Percentiles rank a stretch among this genome's conserved stretches.
Evolutionary conservation across 352 stramenopile species (phyloP).

Genomic region (Pythium oligandrum): DNA sequence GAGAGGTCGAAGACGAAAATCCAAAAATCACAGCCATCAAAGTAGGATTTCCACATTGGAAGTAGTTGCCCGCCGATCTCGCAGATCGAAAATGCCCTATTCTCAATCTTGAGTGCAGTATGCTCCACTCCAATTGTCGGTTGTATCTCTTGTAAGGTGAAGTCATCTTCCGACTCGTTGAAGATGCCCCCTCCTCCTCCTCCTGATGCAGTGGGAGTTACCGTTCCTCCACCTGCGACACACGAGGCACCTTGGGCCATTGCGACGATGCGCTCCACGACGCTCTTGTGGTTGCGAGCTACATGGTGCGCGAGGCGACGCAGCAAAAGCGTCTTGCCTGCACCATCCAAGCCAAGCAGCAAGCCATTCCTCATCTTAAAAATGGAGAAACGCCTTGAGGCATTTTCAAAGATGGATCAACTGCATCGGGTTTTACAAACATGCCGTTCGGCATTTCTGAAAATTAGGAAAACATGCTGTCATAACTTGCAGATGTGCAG

Average conservation of each 20-base stretch:
- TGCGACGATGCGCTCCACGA: constrained; percentile 36
- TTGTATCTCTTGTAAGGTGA: constrained; percentile 31
- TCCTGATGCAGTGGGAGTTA: constrained; percentile 6
- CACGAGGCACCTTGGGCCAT: constrained; percentile 16
- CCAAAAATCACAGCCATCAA: constrained; percentile 58
- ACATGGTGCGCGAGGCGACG: constrained; percentile 49
- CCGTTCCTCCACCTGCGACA: not conserved
- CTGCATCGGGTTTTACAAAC: too few species aligned
- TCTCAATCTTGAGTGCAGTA: constrained; percentile 38
- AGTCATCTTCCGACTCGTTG: too few species aligned
- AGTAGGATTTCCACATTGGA: constrained; percentile 73
- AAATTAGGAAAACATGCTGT: too few species aligned
- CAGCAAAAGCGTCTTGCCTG: constrained; percentile 66
- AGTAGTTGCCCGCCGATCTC: constrained; percentile 65
- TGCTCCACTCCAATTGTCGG: constrained; percentile 65
- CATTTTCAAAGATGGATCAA: too few species aligned
- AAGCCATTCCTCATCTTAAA: constrained; percentile 47
- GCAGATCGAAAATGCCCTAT: constrained; percentile 35
- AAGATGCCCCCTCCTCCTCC: constrained; percentile 1
- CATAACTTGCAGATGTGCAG: too few species aligned
- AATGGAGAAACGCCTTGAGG: too few species aligned
- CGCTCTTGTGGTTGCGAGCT: constrained; percentile 29
- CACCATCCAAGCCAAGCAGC: constrained; percentile 59
- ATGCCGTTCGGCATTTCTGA: too few species aligned
- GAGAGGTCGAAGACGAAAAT: constrained; percentile 65